Evolutionary conservation across 805 yeast genomes (phyloP).

Genomic region (Pichia sporocuriosa): DNA sequence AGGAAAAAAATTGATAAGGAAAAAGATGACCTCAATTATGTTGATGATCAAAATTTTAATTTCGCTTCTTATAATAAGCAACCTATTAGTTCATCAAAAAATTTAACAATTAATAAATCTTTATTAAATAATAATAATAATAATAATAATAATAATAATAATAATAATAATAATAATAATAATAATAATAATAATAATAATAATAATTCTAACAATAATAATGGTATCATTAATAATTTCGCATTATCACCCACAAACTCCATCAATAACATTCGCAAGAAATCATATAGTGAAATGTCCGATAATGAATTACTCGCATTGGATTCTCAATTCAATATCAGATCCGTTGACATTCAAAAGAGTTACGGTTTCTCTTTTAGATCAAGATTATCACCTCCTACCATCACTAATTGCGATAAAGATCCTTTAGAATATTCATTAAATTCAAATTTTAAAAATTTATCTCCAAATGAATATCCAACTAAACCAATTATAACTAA

Average conservation of each 20-base stretch:
- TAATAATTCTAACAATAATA: conserved; percentile 7
- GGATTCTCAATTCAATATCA: conserved; percentile 44
- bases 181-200: no score
- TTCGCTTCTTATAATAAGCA: no score
- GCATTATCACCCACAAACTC: conserved; percentile 14
- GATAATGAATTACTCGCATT: conserved; percentile 47
- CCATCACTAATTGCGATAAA: conserved; percentile 12
- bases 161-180: no score
- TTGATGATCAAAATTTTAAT: no score
- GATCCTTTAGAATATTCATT: conserved; percentile 8
- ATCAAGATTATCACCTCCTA: conserved; percentile 12
- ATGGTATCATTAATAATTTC: no score
- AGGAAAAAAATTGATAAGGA: no score
- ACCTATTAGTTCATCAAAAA: no score
- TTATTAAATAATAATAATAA: no score
- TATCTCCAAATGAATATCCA: conserved; percentile 25
- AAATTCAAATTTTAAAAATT: conserved; percentile 11
- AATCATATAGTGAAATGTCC: conserved; percentile 45
- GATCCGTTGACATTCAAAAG: conserved; percentile 33
- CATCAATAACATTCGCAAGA: conserved; percentile 26
- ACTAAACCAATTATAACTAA: conserved; percentile 28
- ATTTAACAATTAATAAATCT: no score
- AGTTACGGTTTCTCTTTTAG: conserved; percentile 12
- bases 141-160: no score
- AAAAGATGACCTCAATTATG: no score